Base-by-base conservation (phyloP, 176 grass and related monocot species). In the Phoenix roebelenii region DNA sequence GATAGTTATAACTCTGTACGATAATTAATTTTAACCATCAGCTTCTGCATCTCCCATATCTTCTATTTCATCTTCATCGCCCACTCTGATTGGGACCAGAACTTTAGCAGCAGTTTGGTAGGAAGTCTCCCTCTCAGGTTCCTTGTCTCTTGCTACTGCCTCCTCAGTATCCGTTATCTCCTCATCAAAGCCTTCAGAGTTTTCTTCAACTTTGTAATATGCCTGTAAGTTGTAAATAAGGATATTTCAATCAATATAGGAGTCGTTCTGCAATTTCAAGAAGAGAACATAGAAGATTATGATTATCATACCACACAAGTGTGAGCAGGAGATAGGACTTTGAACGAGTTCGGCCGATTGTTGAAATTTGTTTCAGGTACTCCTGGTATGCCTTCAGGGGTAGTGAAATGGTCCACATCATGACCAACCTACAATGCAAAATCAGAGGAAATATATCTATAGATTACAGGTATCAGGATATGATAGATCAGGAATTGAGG, bases 301-400 rank as follows among this genome's bases (percentile, higher is more conserved):
- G 65, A 26, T 12, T 22, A 55, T 4, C 14, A 17, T 91, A 97
- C 93, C 93, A 83, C 93, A 85, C 93, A 97, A 32, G 87, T 92
- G 10, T 67, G 84, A 49, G 93, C 60, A 23, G 93, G 93, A 26
- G 87, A 97, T n/a, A 97, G 76, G 26, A 97, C 57, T 85, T 76
- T 83, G 73, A 97, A 97, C 15, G 93, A 97, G 76, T 97, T 92
- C 17, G 93, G 93, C 55, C 93, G 93, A 59, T 83, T 97, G 70
- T 97, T 88, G 48, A 97, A 97, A 67, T 97, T 97, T 32, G 87
- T 92, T 74, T 97, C 93, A 6, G 87, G 84, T 25, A 66, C 77
- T 59, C 93, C 93, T n/a, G 87, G 93, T 44, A 83, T 53, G 68
- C 87, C 93, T 79, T 97, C 93, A 73, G 93, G 81, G 18, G 67